These are phyloP conservation scores for Plasmodiophora brassicae DNA, from an alignment of 208 protist genomes.

Conservation along the genomic window DNA sequence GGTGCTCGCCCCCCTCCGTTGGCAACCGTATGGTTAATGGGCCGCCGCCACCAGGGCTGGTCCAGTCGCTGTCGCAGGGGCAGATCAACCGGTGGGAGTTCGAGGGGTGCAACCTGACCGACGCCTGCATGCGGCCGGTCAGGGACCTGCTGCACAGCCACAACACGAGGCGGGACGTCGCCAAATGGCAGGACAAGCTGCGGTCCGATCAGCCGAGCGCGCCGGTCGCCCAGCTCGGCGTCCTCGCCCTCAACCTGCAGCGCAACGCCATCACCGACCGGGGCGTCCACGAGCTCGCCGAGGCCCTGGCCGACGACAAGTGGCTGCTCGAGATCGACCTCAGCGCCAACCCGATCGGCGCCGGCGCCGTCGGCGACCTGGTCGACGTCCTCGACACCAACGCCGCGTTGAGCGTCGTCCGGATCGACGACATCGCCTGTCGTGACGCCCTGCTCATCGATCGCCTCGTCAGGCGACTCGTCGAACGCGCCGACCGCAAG, in stretches of 20 bases:
- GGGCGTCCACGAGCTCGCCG: neutral
- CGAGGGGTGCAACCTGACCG: neutral
- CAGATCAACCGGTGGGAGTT: neutral
- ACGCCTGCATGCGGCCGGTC: neutral
- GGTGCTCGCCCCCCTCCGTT: no score
- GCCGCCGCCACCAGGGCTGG: neutral
- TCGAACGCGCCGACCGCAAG: no score
- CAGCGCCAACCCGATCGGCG: neutral
- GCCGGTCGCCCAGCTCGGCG: neutral
- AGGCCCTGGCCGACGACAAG: slow-evolving; percentile 20
- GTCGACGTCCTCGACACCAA: neutral
- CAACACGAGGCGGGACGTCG: neutral
- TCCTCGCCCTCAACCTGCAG: neutral
- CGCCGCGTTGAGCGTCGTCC: neutral
- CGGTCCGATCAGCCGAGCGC: neutral
- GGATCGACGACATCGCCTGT: slow-evolving; percentile 1
- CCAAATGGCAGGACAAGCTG: slow-evolving; percentile 7
- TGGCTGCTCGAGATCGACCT: neutral
- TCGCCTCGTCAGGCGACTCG: no score
- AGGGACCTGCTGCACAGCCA: neutral
- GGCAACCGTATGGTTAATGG: neutral
- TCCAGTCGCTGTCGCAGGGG: neutral
- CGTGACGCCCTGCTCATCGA: no score
- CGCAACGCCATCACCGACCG: neutral
- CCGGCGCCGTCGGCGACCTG: neutral